Conservation (phyloP, 352 stramenopile genomes). For the Phytophthora agathidicida region DNA sequence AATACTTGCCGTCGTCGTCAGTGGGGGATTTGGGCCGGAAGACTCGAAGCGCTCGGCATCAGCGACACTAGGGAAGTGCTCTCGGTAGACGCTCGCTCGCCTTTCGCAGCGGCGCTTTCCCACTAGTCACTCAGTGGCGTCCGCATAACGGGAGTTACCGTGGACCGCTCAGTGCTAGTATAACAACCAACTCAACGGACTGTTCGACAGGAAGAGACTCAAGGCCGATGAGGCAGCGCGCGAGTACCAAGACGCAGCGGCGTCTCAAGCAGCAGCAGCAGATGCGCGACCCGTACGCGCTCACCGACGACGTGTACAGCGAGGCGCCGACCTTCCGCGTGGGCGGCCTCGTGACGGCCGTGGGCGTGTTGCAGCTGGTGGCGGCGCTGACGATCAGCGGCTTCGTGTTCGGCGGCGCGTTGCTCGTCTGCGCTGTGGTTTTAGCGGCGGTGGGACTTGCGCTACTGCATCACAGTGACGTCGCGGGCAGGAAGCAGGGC, state of each 20-base stretch:
- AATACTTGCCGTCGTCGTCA: conserved; percentile 19
- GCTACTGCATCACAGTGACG: conserved; percentile 21
- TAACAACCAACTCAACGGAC: conserved; percentile 5
- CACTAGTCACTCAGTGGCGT: conserved; percentile 35
- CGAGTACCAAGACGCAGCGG: conserved; percentile 41
- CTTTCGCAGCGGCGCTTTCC: conserved; percentile 19
- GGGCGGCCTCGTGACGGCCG: conserved; percentile 41
- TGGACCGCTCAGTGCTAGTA: conserved; percentile 27
- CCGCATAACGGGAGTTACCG: conserved; percentile 10
- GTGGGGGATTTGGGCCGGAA: conserved; percentile 30
- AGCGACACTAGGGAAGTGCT: conserved; percentile 13
- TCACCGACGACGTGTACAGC: conserved; percentile 31
- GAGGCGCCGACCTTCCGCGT: conserved; percentile 40
- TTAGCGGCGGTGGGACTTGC: conserved; percentile 27
- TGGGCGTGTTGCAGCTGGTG: conserved; percentile 40
- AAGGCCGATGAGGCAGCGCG: conserved; percentile 31
- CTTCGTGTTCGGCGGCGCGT: conserved; percentile 43
- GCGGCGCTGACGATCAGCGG: conserved; percentile 28
- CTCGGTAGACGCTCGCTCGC: conserved; percentile 11
- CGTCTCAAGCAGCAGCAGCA: conserved; percentile 37
- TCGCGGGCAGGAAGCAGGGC: conserved; percentile 6
- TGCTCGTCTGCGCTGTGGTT: conserved; percentile 46
- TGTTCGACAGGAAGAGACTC: conserved; percentile 9
- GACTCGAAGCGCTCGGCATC: conserved; percentile 18
- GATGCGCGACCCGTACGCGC: conserved; percentile 30